These are phyloP conservation scores for Talaromyces trachyspermus DNA, from an alignment of 495 filamentous ascomycete species.

Conservation along the genomic window DNA sequence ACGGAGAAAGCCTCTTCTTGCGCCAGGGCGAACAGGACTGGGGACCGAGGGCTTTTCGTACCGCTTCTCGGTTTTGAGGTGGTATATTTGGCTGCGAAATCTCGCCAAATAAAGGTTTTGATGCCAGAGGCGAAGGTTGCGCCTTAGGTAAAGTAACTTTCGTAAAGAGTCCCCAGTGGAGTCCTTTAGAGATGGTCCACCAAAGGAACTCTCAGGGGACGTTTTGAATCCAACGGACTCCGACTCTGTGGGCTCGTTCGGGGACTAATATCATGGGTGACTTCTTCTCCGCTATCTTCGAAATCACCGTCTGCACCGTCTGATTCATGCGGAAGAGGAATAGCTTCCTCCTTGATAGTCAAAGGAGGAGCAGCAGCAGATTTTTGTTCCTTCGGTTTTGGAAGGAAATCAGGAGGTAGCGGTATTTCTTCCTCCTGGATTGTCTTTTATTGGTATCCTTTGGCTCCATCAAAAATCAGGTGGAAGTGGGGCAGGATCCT, in stretches of 20 bases:
- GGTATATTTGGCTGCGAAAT: conserved; percentile 49
- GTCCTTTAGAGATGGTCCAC: conserved; percentile 30
- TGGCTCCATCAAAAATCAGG: conserved; percentile 22
- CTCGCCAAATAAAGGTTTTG: conserved; percentile 58
- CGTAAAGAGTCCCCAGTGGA: conserved; percentile 37
- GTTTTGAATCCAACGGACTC: conserved; percentile 43
- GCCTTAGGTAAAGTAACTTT: conserved; percentile 19
- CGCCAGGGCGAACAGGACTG: conserved; percentile 58
- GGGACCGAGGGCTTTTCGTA: conserved; percentile 66
- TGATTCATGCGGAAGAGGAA: conserved; percentile 23
- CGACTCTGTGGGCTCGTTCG: conserved; percentile 26
- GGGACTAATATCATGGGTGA: conserved; percentile 61
- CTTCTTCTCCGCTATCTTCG: conserved; percentile 19
- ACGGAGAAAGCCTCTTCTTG: conserved; percentile 38
- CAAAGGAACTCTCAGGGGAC: conserved; percentile 64
- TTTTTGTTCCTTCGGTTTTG: conserved; percentile 15
- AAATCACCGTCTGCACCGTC: conserved; percentile 25
- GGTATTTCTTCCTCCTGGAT: conserved; percentile 42
- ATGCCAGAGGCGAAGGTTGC: conserved; percentile 14
- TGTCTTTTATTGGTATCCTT: conserved; percentile 17
- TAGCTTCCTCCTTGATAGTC: conserved; percentile 15
- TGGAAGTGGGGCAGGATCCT: conserved; percentile 34
- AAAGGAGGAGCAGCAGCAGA: conserved; percentile 11
- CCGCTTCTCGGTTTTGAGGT: conserved; percentile 35
- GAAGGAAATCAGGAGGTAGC: conserved; percentile 52